Evolutionary conservation across 768 basidiomycete species (phyloP), one percentile per base, ranked within the genome.

Genomic region (Boletus insuetus): DNA sequence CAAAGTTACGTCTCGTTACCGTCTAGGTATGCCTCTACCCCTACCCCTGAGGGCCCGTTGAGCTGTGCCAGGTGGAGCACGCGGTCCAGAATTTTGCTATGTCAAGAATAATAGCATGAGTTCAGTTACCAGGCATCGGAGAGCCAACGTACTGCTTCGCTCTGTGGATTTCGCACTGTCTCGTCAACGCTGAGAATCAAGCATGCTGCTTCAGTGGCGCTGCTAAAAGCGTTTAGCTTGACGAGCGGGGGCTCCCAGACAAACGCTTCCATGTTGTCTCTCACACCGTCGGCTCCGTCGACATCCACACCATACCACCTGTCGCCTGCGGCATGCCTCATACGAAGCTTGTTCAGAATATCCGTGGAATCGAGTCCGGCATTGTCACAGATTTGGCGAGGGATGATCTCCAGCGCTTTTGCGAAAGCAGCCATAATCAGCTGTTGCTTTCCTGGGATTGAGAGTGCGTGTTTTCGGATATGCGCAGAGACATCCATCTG

Each of bases 181-280:
- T 99, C 97, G 66, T 99, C 97, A 4, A 99, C 91, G 60, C 91
- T 94, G 54, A 99, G 75, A 63, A 98, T 93, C 70, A 99, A 72
- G 73, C 91, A 98, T 12, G 97, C 96, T 11, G 97, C 97, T 73
- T 99, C 97, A 11, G 91, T 81, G 6, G 97, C 97, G 66, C 95
- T 96, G 71, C 85, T 88, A 66, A 99, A 86, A 22, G 97, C 97
- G 66, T 99, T 99, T 44, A 86, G 74, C 76, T 98, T 99, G 65
- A 98, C 91, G 55, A 98, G 78, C 59, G 89, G 89, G 16, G 97
- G 96, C 69, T 98, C 97, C 96, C 97, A 98, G 9, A 99, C 96
- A 66, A 98, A 99, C 43, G 91, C 89, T 49, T 93, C 92, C 87
- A 98, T 87, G 74, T 98, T 99, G 73, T 99, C 85, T 51, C 92